Percentiles rank a stretch among this genome's conserved stretches.
Conservation (phyloP, 495 filamentous ascomycete genomes). For the Friedmanniomyces endolithicus region DNA sequence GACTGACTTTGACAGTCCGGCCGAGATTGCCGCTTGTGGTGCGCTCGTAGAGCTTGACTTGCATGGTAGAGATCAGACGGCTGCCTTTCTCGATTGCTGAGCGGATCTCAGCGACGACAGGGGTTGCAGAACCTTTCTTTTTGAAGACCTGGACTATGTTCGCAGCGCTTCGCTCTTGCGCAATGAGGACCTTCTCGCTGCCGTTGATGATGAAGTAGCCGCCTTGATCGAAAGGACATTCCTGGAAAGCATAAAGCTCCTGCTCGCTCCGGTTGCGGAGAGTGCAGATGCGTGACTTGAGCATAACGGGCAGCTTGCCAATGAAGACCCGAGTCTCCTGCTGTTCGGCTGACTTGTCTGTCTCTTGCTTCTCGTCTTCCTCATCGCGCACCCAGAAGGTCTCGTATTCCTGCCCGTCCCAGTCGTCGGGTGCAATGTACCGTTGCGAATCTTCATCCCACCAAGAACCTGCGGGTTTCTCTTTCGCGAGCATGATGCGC, state of each 20-base stretch:
- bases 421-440: constrained; percentile 18
- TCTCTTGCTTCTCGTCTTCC: constrained; percentile 10
- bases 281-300: constrained; percentile 88
- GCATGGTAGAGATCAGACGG: constrained; percentile 76
- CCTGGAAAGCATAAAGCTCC: constrained; percentile 71
- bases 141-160: constrained; percentile 99
- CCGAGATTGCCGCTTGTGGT: constrained; percentile 57
- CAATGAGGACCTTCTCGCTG: constrained; percentile 97
- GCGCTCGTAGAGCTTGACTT: constrained; percentile 66
- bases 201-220: constrained; percentile 99
- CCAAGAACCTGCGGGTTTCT: constrained; percentile 46
- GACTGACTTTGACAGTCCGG: constrained; percentile 71
- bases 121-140: constrained; percentile 80
- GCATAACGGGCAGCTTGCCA: constrained; percentile 92
- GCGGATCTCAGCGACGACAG: constrained; percentile 88
- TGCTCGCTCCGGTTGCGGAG: constrained; percentile 68
- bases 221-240: constrained; percentile 95
- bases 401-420: constrained; percentile 35
- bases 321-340: constrained; percentile 56
- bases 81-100: constrained; percentile 95
- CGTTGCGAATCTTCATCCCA: constrained; percentile 35
- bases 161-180: constrained; percentile 90
- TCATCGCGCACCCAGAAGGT: constrained; percentile 44
- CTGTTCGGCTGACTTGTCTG: constrained; percentile 21
- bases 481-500: constrained; percentile 65